Evolutionary conservation across 768 basidiomycete species (phyloP).

Genomic region (Boletus sp.): DNA sequence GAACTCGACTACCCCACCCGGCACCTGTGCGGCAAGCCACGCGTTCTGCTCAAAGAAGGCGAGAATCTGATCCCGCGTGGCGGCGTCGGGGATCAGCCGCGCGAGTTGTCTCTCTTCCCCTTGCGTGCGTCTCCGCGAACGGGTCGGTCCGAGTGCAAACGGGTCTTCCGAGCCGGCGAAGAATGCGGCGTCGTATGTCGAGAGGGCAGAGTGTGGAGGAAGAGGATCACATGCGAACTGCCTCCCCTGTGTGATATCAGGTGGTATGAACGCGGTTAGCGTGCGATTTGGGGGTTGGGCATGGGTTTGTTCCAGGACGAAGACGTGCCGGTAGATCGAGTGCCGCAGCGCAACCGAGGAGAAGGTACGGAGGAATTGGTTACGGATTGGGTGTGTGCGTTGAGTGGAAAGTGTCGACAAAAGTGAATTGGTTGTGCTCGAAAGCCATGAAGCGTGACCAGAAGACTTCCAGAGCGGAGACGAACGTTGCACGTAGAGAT

Average conservation of each 20-base stretch:
- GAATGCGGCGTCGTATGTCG: conserved; percentile 68
- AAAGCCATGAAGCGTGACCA: conserved; percentile 63
- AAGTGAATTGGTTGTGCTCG: too few species aligned
- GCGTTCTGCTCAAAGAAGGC: conserved; percentile 60
- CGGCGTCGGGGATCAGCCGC: conserved; percentile 55
- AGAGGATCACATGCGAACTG: conserved; percentile 82
- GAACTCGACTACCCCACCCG: conserved; percentile 64
- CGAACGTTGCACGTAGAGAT: conserved; percentile 83
- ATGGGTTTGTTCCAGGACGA: conserved; percentile 66
- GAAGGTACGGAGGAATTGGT: conserved; percentile 38
- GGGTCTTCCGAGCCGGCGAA: conserved; percentile 63
- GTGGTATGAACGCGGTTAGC: conserved; percentile 71
- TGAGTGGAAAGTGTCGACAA: conserved; percentile 32
- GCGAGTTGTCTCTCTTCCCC: conserved; percentile 52
- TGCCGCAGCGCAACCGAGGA: conserved; percentile 38
- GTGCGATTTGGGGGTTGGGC: conserved; percentile 35
- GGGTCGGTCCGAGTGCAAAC: conserved; percentile 27
- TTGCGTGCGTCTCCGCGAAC: conserved; percentile 39
- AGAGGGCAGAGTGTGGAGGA: conserved; percentile 62
- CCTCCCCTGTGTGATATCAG: conserved; percentile 46
- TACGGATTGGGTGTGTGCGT: conserved; percentile 30
- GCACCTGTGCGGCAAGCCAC: conserved; percentile 52
- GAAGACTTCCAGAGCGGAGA: conserved; percentile 80
- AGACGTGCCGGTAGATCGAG: conserved; percentile 70
- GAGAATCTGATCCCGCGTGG: conserved; percentile 55